These are phyloP conservation scores for Pulveroboletus frians DNA, from an alignment of 768 basidiomycete genomes.

Conservation along the genomic window DNA sequence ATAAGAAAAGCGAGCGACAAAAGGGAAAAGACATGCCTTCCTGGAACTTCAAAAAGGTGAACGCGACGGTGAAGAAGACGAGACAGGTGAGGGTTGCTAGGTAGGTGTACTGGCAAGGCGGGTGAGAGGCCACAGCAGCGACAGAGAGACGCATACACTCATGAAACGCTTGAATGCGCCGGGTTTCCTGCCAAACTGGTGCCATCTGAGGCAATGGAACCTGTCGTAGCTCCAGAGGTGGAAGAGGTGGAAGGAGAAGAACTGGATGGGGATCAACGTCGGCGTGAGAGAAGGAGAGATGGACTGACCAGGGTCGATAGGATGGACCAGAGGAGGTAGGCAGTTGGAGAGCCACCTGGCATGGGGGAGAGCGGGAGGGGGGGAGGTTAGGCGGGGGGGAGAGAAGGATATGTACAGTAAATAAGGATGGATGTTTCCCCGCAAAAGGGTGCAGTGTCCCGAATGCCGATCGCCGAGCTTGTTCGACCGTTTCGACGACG, in stretches of 20 bases:
- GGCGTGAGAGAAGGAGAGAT: constrained; percentile 2
- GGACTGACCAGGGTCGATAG: constrained; percentile 56
- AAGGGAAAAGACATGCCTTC: constrained; percentile 46
- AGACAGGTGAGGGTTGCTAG: constrained; percentile 63
- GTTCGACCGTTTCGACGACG: background rate
- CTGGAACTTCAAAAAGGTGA: constrained; percentile 62
- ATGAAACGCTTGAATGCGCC: constrained; percentile 86
- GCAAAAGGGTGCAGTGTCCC: constrained; percentile 12
- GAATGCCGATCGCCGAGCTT: background rate
- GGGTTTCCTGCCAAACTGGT: constrained; percentile 61
- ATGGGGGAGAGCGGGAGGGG: constrained; percentile 37
- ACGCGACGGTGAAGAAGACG: constrained; percentile 56
- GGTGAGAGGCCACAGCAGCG: constrained; percentile 11
- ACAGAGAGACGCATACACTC: constrained; percentile 54
- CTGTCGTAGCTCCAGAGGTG: constrained; percentile 81
- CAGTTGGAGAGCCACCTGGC: constrained; percentile 69
- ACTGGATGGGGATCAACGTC: constrained; percentile 35
- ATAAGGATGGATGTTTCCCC: constrained; percentile 16
- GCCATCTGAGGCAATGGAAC: constrained; percentile 72
- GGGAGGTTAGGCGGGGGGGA: background rate
- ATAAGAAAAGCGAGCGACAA: background rate
- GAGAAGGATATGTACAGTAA: background rate
- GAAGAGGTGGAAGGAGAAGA: constrained; percentile 58
- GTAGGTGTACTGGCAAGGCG: constrained; percentile 63
- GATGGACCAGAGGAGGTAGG: constrained; percentile 73